Base-by-base conservation (phyloP, 371 early-diverging fungal genomes). In the Apophysomyces variabilis region DNA sequence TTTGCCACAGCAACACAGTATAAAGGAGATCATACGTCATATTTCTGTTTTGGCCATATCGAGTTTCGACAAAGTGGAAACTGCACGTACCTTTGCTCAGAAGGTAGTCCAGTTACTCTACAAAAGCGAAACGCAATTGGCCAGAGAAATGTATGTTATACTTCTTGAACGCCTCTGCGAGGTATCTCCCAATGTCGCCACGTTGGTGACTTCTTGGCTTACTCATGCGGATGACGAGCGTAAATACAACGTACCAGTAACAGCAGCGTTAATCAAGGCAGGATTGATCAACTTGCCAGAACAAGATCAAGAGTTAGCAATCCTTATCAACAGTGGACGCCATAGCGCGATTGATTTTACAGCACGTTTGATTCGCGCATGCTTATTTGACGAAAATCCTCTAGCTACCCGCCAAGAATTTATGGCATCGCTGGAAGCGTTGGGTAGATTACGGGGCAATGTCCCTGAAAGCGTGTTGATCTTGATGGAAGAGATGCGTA, bases 191-290 rank as follows among this genome's bases (percentile, higher is more conserved):
- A 85, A 87, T 36, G 92, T 93, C 0, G 88, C 86, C 26, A 88
- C 89, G 50, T 94, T 97, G 74, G 92, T 98, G 43, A 90, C 85
- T 3, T 83, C 87, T 26, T 98, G 98, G 98, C 75, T 99, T 13
- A 85, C 95, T n/a, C 96, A 93, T 77, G 87, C 93, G 3, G 95
- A 96, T 46, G 97, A 98, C 68, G 97, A 96, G 68, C 92, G 95
- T 71, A 95, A 96, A 71, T 92, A 88, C 70, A 90, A 93, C 67
- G 93, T 96, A 1, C 87, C 90, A 8, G 93, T 93, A 2, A 91
- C 94, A 0, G 80, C 90, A n/a, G 87, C 93, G 3, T 75, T 99
- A 62, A 86, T 97, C 64, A 88, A 89, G 66, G 89, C 89, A 2
- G 87, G 90, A 0, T 74, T 99, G 58, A 79, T 99, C 38, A 84